Percentiles rank a stretch among this genome's conserved stretches.
Evolutionary conservation across 2,329 filamentous ascomycete genomes (phyloP).

Genomic region (Colletotrichum euphorbiae): DNA sequence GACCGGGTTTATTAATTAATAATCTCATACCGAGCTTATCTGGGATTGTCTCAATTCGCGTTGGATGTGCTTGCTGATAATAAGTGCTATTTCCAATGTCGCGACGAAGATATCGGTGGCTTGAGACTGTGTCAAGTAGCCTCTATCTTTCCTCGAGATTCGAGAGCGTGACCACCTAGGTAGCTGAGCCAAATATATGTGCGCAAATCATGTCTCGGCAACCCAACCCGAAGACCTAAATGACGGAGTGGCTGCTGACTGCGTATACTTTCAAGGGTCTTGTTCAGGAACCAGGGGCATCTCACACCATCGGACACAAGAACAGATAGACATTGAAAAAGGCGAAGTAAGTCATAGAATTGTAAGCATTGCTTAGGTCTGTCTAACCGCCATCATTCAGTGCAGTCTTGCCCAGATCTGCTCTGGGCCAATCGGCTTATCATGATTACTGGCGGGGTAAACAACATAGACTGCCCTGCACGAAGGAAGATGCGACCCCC

Average conservation of each 20-base stretch:
- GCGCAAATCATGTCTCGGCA: constrained; percentile 18
- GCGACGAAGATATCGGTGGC: neutral
- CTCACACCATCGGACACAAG: neutral
- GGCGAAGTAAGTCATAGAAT: too few species aligned
- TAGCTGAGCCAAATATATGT: neutral
- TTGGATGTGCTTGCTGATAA: neutral
- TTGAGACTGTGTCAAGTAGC: neutral
- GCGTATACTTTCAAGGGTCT: neutral
- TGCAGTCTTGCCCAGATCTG: constrained; percentile 21
- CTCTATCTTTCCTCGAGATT: neutral
- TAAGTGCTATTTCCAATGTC: neutral
- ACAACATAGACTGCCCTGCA: neutral
- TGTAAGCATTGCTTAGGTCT: too few species aligned
- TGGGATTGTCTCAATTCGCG: neutral
- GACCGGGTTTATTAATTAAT: neutral
- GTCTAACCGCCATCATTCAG: neutral
- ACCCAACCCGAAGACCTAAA: neutral
- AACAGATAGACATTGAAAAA: neutral
- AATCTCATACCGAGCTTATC: neutral
- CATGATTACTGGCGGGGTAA: neutral
- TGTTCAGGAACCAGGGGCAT: neutral
- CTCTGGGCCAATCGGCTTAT: constrained; percentile 16
- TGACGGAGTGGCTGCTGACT: constrained; percentile 10
- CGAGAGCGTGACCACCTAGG: neutral
- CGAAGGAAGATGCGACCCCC: neutral